phyloP scores from a whole-genome alignment of 1,284 basidiomycete genomes.

The Tilletia caries region DNA sequence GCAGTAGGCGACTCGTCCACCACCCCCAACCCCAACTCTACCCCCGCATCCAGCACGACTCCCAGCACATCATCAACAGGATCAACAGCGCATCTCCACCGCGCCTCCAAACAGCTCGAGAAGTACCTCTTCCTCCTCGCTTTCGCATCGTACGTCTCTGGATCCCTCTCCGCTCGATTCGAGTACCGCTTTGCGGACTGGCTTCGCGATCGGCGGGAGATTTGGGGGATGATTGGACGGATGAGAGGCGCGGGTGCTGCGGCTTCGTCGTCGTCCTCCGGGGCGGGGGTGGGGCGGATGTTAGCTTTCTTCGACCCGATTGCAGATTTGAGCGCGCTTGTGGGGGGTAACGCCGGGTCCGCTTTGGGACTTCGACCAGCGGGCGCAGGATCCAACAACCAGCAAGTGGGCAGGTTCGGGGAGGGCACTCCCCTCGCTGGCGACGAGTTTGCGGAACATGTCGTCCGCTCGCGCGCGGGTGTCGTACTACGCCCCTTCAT shows the following conservation, averaged over 20 bases:
- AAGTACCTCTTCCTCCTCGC: constrained; percentile 86
- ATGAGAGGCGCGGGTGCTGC: constrained; percentile 18
- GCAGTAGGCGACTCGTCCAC: constrained; percentile 18
- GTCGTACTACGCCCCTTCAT: constrained; percentile 48
- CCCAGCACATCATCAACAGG: neutral
- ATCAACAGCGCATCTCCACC: constrained; percentile 30
- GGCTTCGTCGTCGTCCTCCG: neutral
- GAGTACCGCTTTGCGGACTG: constrained; percentile 76
- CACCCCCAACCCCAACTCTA: neutral
- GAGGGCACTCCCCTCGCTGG: constrained; percentile 28
- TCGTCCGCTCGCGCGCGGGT: constrained; percentile 49
- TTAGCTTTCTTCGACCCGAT: constrained; percentile 48
- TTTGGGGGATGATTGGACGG: constrained; percentile 65
- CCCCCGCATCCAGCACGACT: neutral
- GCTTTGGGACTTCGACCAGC: neutral
- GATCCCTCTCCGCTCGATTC: constrained; percentile 63
- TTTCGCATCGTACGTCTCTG: constrained; percentile 85
- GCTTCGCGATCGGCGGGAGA: constrained; percentile 81
- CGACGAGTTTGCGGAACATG: constrained; percentile 53
- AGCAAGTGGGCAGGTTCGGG: constrained; percentile 22
- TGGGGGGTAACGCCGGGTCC: constrained; percentile 25
- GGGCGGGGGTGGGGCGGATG: constrained; percentile 60
- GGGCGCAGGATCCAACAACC: constrained; percentile 12
- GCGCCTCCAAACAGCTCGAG: constrained; percentile 56
- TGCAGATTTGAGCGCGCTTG: constrained; percentile 42